These are phyloP conservation scores for Plasmopara viticola DNA, from an alignment of 352 stramenopile genomes.

Conservation along the genomic window DNA sequence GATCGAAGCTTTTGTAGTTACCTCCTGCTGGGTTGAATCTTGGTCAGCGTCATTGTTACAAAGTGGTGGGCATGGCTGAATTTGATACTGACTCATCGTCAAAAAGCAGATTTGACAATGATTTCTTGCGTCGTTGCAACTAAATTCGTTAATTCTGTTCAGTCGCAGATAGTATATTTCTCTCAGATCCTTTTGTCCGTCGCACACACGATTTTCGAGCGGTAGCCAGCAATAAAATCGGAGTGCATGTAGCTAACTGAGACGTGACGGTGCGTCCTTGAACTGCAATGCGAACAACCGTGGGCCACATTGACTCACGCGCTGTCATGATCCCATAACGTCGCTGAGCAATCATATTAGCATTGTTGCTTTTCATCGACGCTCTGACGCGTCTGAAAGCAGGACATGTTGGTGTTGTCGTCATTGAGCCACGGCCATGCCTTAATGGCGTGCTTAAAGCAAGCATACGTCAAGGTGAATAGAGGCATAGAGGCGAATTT, in stretches of 20 bases:
- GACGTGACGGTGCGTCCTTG: slow-evolving; percentile 3
- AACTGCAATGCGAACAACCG: slow-evolving; percentile 1
- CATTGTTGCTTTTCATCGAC: neutral
- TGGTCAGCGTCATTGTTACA: neutral
- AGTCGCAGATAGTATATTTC: slow-evolving; percentile 8
- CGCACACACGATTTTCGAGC: neutral
- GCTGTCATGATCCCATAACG: neutral
- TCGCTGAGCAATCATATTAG: neutral
- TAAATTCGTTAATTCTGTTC: neutral
- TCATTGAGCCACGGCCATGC: too few relatives aligned
- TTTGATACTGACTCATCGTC: slow-evolving; percentile 1
- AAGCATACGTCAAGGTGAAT: slow-evolving; percentile 29
- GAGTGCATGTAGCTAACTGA: neutral
- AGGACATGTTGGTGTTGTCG: too few relatives aligned
- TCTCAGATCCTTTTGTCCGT: slow-evolving; percentile 1
- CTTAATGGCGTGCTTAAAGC: slow-evolving; percentile 12
- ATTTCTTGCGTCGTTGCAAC: slow-evolving; percentile 7
- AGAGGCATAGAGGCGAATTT: slow-evolving; percentile 54
- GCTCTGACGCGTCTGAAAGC: neutral
- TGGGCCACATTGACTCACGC: neutral
- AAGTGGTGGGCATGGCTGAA: neutral
- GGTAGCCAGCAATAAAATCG: slow-evolving; percentile 2
- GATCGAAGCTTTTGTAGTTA: neutral
- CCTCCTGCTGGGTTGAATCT: neutral
- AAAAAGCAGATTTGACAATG: slow-evolving; percentile 8